phyloP scores from a whole-genome alignment of 2,329 filamentous ascomycete genomes.

The Waltergamsia citrina region DNA sequence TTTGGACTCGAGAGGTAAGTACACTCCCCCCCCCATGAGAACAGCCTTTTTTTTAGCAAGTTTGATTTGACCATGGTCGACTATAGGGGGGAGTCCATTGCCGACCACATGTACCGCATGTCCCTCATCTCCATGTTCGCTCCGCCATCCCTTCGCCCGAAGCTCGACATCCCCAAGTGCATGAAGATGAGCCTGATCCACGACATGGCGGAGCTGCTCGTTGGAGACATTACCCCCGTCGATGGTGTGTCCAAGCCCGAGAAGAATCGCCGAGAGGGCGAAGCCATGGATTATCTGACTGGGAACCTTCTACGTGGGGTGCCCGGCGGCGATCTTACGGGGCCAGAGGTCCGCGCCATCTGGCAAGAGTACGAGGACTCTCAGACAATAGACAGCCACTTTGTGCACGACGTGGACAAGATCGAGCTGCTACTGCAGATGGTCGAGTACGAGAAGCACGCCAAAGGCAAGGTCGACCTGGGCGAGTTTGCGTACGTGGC shows the following conservation, averaged over 20 bases:
- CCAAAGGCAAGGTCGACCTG: constrained; percentile 59
- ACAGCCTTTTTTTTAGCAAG: neutral
- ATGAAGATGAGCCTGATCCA: constrained; percentile 94
- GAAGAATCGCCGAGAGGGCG: constrained; percentile 78
- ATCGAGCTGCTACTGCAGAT: constrained; percentile 92
- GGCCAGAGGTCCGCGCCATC: constrained; percentile 62
- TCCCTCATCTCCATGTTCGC: constrained; percentile 90
- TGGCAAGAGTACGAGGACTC: constrained; percentile 97
- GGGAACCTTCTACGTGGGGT: constrained; percentile 63
- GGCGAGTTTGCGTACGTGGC: constrained; percentile 82
- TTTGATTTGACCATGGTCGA: neutral
- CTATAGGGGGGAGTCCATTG: constrained; percentile 72
- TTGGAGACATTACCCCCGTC: constrained; percentile 93
- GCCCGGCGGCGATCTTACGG: constrained; percentile 53
- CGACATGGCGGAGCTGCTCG: constrained; percentile 93
- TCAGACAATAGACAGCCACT: constrained; percentile 72
- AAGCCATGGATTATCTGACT: constrained; percentile 88
- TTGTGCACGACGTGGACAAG: constrained; percentile 97
- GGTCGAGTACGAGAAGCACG: constrained; percentile 83
- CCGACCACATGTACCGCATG: constrained; percentile 99
- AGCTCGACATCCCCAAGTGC: constrained; percentile 72
- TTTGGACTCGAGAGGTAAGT: constrained; percentile 58
- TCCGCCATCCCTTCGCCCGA: constrained; percentile 60
- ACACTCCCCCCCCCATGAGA: neutral
- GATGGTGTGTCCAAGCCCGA: constrained; percentile 79